phyloP scores from a whole-genome alignment of 805 yeast genomes.

The Ogataea saltuana region DNA sequence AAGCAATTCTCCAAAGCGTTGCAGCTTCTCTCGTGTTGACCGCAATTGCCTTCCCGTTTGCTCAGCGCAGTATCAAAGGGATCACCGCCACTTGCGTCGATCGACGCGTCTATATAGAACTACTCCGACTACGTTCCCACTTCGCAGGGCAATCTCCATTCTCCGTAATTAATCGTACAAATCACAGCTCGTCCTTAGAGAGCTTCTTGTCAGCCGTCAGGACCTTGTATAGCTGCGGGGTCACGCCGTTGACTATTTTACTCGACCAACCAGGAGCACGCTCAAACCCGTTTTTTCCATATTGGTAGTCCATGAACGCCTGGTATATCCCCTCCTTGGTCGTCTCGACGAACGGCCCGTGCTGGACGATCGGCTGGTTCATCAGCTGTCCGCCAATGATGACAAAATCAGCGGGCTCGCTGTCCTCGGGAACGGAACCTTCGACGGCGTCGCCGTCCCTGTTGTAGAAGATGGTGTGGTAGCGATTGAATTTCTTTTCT shows the following conservation, averaged over 20 bases:
- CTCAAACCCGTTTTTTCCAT: conserved; percentile 68
- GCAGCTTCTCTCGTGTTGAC: too few relatives aligned
- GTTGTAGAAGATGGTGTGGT: conserved; percentile 62
- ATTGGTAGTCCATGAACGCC: conserved; percentile 73
- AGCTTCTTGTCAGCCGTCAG: conserved; percentile 24
- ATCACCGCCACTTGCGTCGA: too few relatives aligned
- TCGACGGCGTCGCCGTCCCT: conserved; percentile 63
- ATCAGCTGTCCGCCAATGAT: conserved; percentile 75
- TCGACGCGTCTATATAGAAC: too few relatives aligned
- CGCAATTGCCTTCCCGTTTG: too few relatives aligned
- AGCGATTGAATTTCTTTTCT: conserved; percentile 44
- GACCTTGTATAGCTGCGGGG: conserved; percentile 27
- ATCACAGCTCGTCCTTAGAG: conserved; percentile 27
- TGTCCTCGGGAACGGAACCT: conserved; percentile 51
- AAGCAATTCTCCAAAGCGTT: too few relatives aligned
- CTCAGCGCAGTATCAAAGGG: too few relatives aligned
- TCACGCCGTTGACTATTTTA: conserved; percentile 38
- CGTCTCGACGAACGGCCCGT: conserved; percentile 90
- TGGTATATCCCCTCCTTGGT: conserved; percentile 62
- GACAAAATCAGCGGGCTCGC: conserved; percentile 59
- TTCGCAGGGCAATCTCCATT: too few relatives aligned
- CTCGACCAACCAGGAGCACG: conserved; percentile 61
- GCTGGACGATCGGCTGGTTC: conserved; percentile 76
- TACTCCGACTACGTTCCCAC: too few relatives aligned
- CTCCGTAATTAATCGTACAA: too few relatives aligned